These are phyloP conservation scores for Ophiostoma angusticollis DNA, from an alignment of 2,329 filamentous ascomycete species.

Conservation along the genomic window DNA sequence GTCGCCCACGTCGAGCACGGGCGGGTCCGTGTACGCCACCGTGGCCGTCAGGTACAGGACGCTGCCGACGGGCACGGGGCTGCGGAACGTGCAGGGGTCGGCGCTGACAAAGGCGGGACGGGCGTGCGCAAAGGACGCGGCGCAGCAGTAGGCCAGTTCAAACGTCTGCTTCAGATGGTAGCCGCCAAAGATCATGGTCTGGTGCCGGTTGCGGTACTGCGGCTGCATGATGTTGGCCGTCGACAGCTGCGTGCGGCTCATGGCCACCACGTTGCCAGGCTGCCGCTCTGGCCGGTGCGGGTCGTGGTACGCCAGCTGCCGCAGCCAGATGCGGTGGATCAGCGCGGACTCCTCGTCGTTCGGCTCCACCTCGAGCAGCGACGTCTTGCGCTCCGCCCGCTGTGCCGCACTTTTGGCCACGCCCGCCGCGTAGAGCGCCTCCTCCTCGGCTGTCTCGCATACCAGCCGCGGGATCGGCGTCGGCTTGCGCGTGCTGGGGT, in stretches of 20 bases:
- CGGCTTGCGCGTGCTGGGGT: slow-evolving; percentile 53
- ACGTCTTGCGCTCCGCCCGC: slow-evolving; percentile 33
- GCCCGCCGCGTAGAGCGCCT: slow-evolving; percentile 38
- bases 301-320: slow-evolving; percentile 34
- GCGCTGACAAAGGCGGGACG: slow-evolving; percentile 21
- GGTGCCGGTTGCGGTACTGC: slow-evolving; percentile 39
- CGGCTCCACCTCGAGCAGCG: slow-evolving; percentile 51
- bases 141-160: slow-evolving; percentile 64
- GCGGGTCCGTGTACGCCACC: slow-evolving; percentile 58
- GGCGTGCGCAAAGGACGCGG: slow-evolving; percentile 8
- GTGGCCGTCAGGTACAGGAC: slow-evolving; percentile 63
- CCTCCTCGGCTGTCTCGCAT: slow-evolving; percentile 50
- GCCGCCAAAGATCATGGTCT: slow-evolving; percentile 69
- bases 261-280: slow-evolving; percentile 35
- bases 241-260: slow-evolving; percentile 44
- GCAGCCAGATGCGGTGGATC: slow-evolving; percentile 62
- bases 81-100: slow-evolving; percentile 62
- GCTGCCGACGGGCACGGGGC: slow-evolving; percentile 61
- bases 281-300: slow-evolving; percentile 21
- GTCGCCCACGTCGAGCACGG: slow-evolving; percentile 16
- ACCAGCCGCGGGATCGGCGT: slow-evolving; percentile 45
- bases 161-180: slow-evolving; percentile 64
- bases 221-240: slow-evolving; percentile 64
- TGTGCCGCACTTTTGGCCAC: slow-evolving; percentile 32
- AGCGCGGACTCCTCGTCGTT: slow-evolving; percentile 59